These are phyloP conservation scores for Chrysoporthe austroafricana DNA, from an alignment of 2,329 filamentous ascomycete genomes.

Conservation along the genomic window DNA sequence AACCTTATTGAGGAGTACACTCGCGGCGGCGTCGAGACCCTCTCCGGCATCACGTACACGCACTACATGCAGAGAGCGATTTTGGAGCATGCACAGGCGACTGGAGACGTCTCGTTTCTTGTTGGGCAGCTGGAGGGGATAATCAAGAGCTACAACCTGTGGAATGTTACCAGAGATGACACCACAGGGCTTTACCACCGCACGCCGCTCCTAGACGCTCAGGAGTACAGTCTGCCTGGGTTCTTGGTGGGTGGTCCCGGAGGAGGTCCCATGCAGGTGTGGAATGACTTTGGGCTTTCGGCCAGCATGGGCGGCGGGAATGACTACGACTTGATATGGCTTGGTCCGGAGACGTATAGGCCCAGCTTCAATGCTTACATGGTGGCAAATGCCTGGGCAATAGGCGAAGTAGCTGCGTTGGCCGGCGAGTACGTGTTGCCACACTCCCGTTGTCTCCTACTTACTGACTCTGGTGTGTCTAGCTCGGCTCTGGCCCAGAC, in stretches of 20 bases:
- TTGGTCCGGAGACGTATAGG: not conserved
- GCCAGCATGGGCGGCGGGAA: not conserved
- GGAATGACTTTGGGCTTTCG: not conserved
- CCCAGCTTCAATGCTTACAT: constrained; percentile 1
- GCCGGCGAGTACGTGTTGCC: not conserved
- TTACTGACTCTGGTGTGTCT: not conserved
- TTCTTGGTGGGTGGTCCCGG: not conserved
- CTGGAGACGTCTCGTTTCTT: not conserved
- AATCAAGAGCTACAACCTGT: not conserved
- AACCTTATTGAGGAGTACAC: constrained; percentile 2
- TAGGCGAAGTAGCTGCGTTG: not conserved
- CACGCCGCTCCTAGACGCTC: not conserved
- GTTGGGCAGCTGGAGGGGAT: not conserved
- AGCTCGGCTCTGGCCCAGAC: not conserved
- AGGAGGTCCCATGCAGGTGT: not conserved
- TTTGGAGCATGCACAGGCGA: not conserved
- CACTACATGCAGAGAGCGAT: constrained; percentile 1
- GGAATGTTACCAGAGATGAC: not conserved
- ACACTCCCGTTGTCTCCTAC: too few relatives aligned
- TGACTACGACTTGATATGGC: not conserved
- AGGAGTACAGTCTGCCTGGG: constrained; percentile 1
- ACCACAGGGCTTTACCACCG: not conserved
- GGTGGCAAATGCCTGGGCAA: constrained; percentile 1
- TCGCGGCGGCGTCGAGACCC: not conserved
- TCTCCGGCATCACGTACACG: not conserved